Evolutionary conservation across 345 rosid genomes (phyloP).

Genomic region (Eucalyptus viminalis): DNA sequence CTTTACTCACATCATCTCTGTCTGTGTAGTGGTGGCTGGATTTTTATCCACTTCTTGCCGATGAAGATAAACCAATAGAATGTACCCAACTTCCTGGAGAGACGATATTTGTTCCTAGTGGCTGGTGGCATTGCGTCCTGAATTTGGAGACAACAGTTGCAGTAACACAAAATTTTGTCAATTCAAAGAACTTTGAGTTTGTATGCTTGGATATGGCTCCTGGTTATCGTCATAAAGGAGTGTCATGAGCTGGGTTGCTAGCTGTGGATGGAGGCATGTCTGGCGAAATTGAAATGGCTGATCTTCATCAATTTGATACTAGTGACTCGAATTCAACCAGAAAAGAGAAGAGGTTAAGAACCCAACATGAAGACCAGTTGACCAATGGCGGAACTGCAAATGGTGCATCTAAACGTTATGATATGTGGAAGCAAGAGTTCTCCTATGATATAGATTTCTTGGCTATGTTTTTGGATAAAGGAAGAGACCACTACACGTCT

Average conservation of each 20-base stretch:
- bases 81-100: too few relatives aligned
- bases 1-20: too few relatives aligned
- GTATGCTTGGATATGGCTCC: conserved; percentile 97
- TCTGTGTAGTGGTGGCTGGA: conserved; percentile 97
- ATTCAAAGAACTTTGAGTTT: not conserved
- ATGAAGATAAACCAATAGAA: conserved; percentile 24
- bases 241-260: conserved; percentile 85
- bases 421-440: conserved; percentile 48
- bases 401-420: conserved; percentile 21
- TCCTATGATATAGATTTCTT: conserved; percentile 61
- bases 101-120: too few relatives aligned
- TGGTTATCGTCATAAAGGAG: conserved; percentile 89
- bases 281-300: conserved; percentile 15
- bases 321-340: conserved; percentile 49
- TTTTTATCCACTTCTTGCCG: conserved; percentile 86
- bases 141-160: too few relatives aligned
- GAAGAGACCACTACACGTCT: conserved; percentile 76
- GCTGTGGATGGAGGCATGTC: conserved; percentile 50
- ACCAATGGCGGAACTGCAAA: conserved; percentile 12
- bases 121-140: too few relatives aligned
- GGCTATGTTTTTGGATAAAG: conserved; percentile 57
- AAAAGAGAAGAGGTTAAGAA: conserved; percentile 64
- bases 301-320: conserved; percentile 10
- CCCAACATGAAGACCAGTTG: conserved; percentile 18
- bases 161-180: too few relatives aligned